Percentiles rank a stretch among this genome's conserved stretches.
Evolutionary conservation across 176 grass and related monocot species (phyloP).

Genomic region (Tuctoria greenei): DNA sequence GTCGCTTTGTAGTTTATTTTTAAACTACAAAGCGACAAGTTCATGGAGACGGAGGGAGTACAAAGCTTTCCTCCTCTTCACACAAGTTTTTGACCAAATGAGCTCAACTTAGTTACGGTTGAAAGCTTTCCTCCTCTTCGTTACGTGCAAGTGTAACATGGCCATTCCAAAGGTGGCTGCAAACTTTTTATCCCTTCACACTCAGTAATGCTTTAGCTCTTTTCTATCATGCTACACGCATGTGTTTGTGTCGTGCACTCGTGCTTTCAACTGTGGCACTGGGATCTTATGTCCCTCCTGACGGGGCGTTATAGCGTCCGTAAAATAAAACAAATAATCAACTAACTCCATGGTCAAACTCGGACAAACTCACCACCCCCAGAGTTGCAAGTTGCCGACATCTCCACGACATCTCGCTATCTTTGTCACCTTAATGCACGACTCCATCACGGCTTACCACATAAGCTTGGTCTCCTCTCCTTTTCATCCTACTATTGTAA

Average conservation of each 20-base stretch:
- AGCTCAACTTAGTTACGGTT: not conserved
- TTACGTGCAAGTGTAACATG: not conserved
- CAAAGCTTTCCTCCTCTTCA: too few relatives aligned
- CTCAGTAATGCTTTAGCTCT: conserved; percentile 28
- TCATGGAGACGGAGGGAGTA: too few relatives aligned
- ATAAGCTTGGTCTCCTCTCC: conserved; percentile 7
- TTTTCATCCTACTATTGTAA: not conserved
- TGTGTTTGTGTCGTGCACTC: too few relatives aligned
- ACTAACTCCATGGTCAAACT: conserved; percentile 7
- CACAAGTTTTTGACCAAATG: not conserved
- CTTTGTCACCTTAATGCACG: conserved; percentile 29
- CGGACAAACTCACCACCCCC: not conserved
- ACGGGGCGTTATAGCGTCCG: too few relatives aligned
- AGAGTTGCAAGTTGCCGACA: conserved; percentile 39
- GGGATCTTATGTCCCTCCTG: too few relatives aligned
- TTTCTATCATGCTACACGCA: too few relatives aligned
- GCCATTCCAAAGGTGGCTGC: not conserved
- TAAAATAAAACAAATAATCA: too few relatives aligned
- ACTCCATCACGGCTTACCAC: conserved; percentile 14
- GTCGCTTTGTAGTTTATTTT: too few relatives aligned
- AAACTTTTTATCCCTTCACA: not conserved
- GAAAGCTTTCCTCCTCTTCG: not conserved
- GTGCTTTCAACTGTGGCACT: too few relatives aligned
- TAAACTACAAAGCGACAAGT: too few relatives aligned
- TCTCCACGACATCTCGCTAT: conserved; percentile 14